Percentiles rank a stretch among this genome's conserved stretches.
phyloP scores from a whole-genome alignment of 768 basidiomycete species.

The Lactarius sp. region DNA sequence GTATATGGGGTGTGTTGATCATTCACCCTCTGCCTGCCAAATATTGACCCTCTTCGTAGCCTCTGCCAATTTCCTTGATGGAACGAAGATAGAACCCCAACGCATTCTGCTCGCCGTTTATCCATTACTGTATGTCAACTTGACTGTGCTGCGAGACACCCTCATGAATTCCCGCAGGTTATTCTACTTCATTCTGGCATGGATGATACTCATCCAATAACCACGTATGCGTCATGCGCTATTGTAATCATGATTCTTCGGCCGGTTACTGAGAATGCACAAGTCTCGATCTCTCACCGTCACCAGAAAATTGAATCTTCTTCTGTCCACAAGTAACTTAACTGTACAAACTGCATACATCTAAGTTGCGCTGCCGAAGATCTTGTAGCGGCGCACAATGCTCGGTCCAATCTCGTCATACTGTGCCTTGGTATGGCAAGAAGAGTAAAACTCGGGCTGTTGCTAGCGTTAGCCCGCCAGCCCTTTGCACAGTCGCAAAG shows the following conservation, averaged over 20 bases:
- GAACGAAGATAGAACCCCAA: slow-evolving; percentile 88
- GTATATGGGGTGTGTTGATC: slow-evolving; percentile 81
- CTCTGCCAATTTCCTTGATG: slow-evolving; percentile 91
- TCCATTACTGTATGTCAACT: slow-evolving; percentile 74
- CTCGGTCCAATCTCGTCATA: slow-evolving; percentile 92
- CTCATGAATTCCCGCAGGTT: slow-evolving; percentile 43
- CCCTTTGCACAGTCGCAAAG: neutral
- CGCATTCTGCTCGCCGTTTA: slow-evolving; percentile 91
- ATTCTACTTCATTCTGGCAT: slow-evolving; percentile 91
- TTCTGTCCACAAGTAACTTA: slow-evolving; percentile 19
- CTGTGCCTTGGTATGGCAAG: slow-evolving; percentile 90
- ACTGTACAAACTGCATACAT: slow-evolving; percentile 15
- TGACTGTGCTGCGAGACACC: slow-evolving; percentile 16
- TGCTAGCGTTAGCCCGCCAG: neutral
- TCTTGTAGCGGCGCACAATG: slow-evolving; percentile 89
- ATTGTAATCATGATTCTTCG: slow-evolving; percentile 9
- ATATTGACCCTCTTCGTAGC: slow-evolving; percentile 42
- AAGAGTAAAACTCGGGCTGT: slow-evolving; percentile 92
- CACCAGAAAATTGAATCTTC: slow-evolving; percentile 19
- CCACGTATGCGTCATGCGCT: neutral
- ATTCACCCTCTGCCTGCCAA: neutral
- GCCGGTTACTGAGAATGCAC: slow-evolving; percentile 2
- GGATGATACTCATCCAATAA: slow-evolving; percentile 95
- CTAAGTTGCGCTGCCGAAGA: slow-evolving; percentile 85
- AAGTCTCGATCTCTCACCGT: slow-evolving; percentile 2